Base-by-base conservation (phyloP, 106 monocot genomes). In the Triglochin maritima region DNA sequence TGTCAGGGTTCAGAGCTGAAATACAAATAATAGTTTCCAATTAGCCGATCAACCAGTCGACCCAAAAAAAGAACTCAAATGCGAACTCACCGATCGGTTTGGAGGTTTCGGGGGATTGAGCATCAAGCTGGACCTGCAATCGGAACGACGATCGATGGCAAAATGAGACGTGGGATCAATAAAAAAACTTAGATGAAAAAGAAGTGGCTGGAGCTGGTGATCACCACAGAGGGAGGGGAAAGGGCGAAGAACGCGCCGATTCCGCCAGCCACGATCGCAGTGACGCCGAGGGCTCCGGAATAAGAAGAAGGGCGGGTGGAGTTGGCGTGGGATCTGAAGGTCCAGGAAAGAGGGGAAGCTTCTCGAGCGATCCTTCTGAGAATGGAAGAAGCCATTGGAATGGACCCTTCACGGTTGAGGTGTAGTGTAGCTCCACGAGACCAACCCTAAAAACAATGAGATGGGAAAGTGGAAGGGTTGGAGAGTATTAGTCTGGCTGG, bases 1-100 rank as follows among this genome's bases (percentile, higher is more conserved):
- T 90, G 53, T 87, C 83, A 51, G 89, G 87, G 65, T 90, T 75
- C 51, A 79, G 75, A 7, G 75, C 75, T 75, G 75, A 52, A 57
- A 17, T 1, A 10, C 56, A 29, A 4, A 62, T 2, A 44, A 29
- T n/a, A n/a, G n/a, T n/a, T n/a, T 43, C 3, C 5, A 62, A 7
- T 62, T 7, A 43, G 44, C 6, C 6, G 42, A 7, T 7, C 8
- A 3, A 43, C 7, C 9, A 9, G 4, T 43, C 5, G 42, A 43
- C 42, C 7, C 17, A 62, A 62, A 43, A 62, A 12, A 8, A 29
- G 8, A 29, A 44, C 17, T 17, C 43, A 8, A 14, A 5, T n/a
- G 58, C 15, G n/a, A 11, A 12, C 16, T 58, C 16, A 58, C 29
- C 29, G 1, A 29, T 29, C 29, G 29, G 29, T 29, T 29, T 1